Percentiles rank a stretch among this genome's conserved stretches.
These are phyloP conservation scores for Paradendryphiella salina DNA, from an alignment of 2,329 filamentous ascomycete species.

Conservation along the genomic window DNA sequence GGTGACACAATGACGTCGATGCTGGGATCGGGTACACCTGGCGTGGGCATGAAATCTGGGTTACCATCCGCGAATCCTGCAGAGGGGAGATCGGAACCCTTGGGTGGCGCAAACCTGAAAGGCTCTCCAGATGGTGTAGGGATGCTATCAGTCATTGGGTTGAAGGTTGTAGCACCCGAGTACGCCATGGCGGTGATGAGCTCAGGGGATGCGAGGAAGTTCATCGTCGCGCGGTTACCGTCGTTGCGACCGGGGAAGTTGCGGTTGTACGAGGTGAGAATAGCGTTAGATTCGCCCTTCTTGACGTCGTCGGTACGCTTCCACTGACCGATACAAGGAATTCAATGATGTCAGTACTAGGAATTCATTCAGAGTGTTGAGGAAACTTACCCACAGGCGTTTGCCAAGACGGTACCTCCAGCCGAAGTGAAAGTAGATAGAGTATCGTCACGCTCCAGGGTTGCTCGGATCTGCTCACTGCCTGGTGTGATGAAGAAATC, in stretches of 20 bases:
- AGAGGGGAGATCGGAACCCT: slow-evolving; percentile 63
- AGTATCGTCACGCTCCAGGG: slow-evolving; percentile 84
- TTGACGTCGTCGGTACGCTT: slow-evolving; percentile 80
- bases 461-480: slow-evolving; percentile 94
- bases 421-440: slow-evolving; percentile 83
- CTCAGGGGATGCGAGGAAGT: slow-evolving; percentile 96
- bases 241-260: slow-evolving; percentile 98
- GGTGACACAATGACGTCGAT: slow-evolving; percentile 79
- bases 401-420: slow-evolving; percentile 87
- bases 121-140: slow-evolving; percentile 75
- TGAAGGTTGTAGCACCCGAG: slow-evolving; percentile 90
- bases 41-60: slow-evolving; percentile 71
- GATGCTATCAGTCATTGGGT: slow-evolving; percentile 86
- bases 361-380: not conserved
- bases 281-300: slow-evolving; percentile 89
- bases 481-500: slow-evolving; percentile 97
- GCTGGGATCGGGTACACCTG: slow-evolving; percentile 70
- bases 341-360: slow-evolving; percentile 14
- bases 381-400: slow-evolving; percentile 69
- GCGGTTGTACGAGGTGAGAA: slow-evolving; percentile 96
- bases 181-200: slow-evolving; percentile 96
- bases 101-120: slow-evolving; percentile 83
- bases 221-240: slow-evolving; percentile 95
- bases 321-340: slow-evolving; percentile 90
- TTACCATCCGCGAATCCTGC: slow-evolving; percentile 82